phyloP scores from a whole-genome alignment of 2,329 filamentous ascomycete genomes.

The Diaporthe sp. region DNA sequence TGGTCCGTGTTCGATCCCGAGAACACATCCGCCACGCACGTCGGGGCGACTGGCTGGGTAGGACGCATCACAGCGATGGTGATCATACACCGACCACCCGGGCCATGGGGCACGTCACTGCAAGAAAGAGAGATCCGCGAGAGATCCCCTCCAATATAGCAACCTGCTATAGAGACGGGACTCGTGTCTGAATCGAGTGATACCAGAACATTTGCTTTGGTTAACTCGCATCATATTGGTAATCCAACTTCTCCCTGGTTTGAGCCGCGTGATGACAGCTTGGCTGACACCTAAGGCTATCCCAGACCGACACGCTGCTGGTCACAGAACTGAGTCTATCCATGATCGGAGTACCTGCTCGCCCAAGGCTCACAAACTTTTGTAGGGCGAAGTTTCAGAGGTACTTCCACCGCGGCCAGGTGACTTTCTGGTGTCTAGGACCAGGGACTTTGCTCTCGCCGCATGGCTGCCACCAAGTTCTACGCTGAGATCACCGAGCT shows the following conservation, averaged over 20 bases:
- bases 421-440: slow-evolving; percentile 22
- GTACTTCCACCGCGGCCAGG: slow-evolving; percentile 16
- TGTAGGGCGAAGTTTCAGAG: background rate
- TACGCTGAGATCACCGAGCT: slow-evolving; percentile 8
- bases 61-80: slow-evolving; percentile 26
- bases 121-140: slow-evolving; percentile 20
- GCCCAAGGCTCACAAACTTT: background rate
- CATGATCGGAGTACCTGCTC: slow-evolving; percentile 15
- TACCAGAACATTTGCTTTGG: background rate
- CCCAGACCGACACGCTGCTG: slow-evolving; percentile 26
- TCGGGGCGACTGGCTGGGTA: slow-evolving; percentile 4
- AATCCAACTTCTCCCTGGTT: slow-evolving; percentile 7
- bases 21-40: slow-evolving; percentile 4
- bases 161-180: background rate
- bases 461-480: slow-evolving; percentile 19
- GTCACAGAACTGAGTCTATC: slow-evolving; percentile 28
- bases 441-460: slow-evolving; percentile 1
- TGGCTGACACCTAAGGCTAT: slow-evolving; percentile 29
- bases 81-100: slow-evolving; percentile 25
- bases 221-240: slow-evolving; percentile 6
- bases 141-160: slow-evolving; percentile 16
- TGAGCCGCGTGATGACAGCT: slow-evolving; percentile 30
- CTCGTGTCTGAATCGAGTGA: slow-evolving; percentile 13
- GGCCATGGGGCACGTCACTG: slow-evolving; percentile 10
- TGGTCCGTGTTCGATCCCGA: slow-evolving; percentile 9